Percentiles rank a stretch among this genome's conserved stretches.
Conservation (phyloP, 805 yeast genomes). For the Novakomyces olei region DNA sequence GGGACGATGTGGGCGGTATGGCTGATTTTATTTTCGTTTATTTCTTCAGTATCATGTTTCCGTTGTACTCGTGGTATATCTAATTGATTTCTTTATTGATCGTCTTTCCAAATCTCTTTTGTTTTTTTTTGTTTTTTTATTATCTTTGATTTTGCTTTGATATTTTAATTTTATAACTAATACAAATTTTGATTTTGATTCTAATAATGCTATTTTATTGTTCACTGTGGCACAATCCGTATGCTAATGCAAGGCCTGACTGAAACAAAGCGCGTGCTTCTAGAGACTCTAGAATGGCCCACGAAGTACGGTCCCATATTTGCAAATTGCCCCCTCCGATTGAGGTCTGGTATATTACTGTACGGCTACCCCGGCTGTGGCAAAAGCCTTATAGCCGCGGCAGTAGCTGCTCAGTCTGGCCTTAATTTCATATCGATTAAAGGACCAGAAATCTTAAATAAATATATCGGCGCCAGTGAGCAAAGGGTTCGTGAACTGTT, state of each 20-base stretch:
- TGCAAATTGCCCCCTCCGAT: constrained; percentile 60
- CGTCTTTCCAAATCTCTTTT: too few species aligned
- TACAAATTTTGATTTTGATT: too few species aligned
- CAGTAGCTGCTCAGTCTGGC: constrained; percentile 85
- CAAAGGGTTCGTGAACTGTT: constrained; percentile 83
- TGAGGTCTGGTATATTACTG: constrained; percentile 71
- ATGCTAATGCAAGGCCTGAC: too few species aligned
- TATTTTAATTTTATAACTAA: too few species aligned
- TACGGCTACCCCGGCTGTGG: constrained; percentile 99
- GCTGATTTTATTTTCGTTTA: too few species aligned
- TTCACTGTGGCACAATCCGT: too few species aligned
- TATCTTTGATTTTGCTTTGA: too few species aligned
- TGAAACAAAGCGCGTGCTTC: constrained; percentile 48
- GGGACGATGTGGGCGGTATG: constrained; percentile 92
- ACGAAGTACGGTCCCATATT: constrained; percentile 91
- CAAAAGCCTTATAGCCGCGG: constrained; percentile 76
- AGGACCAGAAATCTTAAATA: constrained; percentile 88
- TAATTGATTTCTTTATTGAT: too few species aligned
- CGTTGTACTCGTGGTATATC: too few species aligned
- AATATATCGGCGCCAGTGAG: constrained; percentile 92
- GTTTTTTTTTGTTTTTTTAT: too few species aligned
- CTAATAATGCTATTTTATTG: too few species aligned
- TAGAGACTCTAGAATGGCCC: constrained; percentile 94
- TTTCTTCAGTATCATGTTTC: too few species aligned
- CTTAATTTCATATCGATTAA: constrained; percentile 78